phyloP scores from a whole-genome alignment of 73 alveolate genomes.

The Tetrahymena borealis region DNA sequence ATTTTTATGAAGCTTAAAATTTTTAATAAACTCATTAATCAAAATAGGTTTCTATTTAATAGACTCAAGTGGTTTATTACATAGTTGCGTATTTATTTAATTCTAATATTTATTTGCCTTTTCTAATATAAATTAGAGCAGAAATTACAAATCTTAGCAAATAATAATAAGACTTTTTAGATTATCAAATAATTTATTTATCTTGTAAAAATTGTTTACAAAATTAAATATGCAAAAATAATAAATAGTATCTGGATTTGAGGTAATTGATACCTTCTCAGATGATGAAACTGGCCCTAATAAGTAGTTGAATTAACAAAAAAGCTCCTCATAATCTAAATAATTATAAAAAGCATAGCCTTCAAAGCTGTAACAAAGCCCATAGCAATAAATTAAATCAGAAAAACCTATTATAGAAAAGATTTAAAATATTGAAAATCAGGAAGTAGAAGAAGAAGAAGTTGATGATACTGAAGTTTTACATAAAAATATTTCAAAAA shows the following conservation, averaged over 20 bases:
- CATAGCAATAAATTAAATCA: not conserved
- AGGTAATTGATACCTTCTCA: not conserved
- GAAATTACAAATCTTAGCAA: too few species aligned
- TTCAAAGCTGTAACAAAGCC: not conserved
- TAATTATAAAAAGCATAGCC: not conserved
- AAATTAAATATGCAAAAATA: not conserved
- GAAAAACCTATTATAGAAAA: not conserved
- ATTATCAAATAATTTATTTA: too few species aligned
- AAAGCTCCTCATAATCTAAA: not conserved
- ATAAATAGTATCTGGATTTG: not conserved
- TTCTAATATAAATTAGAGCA: too few species aligned
- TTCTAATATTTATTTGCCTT: too few species aligned
- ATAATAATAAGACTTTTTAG: too few species aligned
- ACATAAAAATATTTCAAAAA: not conserved
- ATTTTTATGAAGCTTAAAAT: too few species aligned
- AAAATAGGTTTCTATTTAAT: too few species aligned
- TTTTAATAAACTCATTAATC: too few species aligned
- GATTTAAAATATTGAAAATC: not conserved
- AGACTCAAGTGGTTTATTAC: too few species aligned
- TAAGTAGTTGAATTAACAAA: not conserved
- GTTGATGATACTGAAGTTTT: not conserved
- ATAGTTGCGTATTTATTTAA: too few species aligned
- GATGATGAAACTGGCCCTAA: not conserved
- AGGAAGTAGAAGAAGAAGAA: not conserved
- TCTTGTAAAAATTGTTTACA: too few species aligned